A percentile compares a stretch with the other conserved stretches of the same genome.
Conservation (phyloP, 2,329 filamentous ascomycete species). For the Monilinia vaccinii-corymbosi region DNA sequence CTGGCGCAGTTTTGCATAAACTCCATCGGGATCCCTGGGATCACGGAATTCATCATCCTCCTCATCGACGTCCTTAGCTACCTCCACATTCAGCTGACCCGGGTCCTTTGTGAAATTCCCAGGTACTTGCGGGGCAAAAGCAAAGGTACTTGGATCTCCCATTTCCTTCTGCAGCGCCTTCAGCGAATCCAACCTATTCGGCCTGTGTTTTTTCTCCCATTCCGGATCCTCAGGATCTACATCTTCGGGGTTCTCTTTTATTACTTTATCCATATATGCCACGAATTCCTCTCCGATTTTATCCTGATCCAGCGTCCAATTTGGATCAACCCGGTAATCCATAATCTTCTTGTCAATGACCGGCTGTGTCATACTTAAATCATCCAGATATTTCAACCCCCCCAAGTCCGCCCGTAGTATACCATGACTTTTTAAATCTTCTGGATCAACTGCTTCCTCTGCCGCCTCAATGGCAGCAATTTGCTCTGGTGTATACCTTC, state of each 20-base stretch:
- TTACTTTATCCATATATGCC: conserved; percentile 31
- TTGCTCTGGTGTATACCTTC: conserved; percentile 72
- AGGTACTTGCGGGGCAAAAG: conserved; percentile 23
- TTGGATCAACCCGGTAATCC: conserved; percentile 24
- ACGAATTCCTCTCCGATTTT: conserved; percentile 53
- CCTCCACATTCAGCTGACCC: conserved; percentile 5
- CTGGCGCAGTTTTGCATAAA: conserved; percentile 32
- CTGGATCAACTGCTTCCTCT: conserved; percentile 64
- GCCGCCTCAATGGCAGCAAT: conserved; percentile 72
- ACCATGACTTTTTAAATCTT: conserved; percentile 67
- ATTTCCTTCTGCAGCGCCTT: conserved; percentile 19
- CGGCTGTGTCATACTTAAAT: conserved; percentile 69
- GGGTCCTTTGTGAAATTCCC: conserved; percentile 14
- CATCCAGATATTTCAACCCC: conserved; percentile 68
- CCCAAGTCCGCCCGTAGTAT: conserved; percentile 64
- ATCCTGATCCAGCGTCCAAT: conserved; percentile 44
- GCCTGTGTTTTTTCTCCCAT: conserved; percentile 6
- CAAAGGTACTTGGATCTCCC: conserved; percentile 14
- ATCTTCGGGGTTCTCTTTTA: conserved; percentile 13
- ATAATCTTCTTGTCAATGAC: conserved; percentile 62
- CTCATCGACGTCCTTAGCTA: conserved; percentile 12
- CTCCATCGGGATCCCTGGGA: conserved; percentile 28
- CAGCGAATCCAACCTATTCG: conserved; percentile 17
- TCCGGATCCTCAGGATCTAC: conserved; percentile 13
- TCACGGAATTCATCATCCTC: conserved; percentile 20